Evolutionary conservation across 345 rosid species (phyloP).

Genomic region (Reutealis trisperma): DNA sequence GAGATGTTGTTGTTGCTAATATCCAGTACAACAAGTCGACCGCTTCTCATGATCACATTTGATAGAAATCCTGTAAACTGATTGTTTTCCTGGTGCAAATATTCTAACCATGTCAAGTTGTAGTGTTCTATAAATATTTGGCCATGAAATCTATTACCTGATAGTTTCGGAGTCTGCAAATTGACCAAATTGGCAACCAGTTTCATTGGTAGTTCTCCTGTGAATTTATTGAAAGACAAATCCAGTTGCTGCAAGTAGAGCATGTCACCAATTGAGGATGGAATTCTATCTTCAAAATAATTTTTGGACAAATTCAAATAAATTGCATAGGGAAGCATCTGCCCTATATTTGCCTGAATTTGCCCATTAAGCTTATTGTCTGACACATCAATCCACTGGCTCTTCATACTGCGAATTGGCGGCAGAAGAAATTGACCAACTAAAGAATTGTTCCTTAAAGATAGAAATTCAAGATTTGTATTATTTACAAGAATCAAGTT

Average conservation of each 20-base stretch:
- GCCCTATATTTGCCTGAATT: neutral
- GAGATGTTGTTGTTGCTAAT: slow-evolving; percentile 4
- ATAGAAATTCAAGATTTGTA: neutral
- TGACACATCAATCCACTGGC: slow-evolving; percentile 8
- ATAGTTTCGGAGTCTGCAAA: neutral
- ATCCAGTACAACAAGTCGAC: neutral
- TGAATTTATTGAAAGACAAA: slow-evolving; percentile 1
- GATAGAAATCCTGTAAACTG: slow-evolving; percentile 6
- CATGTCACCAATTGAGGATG: neutral
- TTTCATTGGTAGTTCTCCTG: neutral
- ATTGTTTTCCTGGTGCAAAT: neutral
- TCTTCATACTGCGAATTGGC: neutral
- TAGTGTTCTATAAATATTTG: neutral
- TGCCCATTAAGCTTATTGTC: neutral
- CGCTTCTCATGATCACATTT: neutral
- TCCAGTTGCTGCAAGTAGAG: neutral
- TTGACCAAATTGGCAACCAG: neutral
- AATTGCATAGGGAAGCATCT: neutral
- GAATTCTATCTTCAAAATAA: neutral
- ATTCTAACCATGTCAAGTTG: neutral
- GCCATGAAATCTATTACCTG: neutral
- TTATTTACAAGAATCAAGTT: neutral
- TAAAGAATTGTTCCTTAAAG: slow-evolving; percentile 8
- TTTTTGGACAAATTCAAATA: slow-evolving; percentile 6
- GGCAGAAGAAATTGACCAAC: slow-evolving; percentile 6